These are phyloP conservation scores for Kazachstania psychrophila DNA, from an alignment of 805 yeast genomes.

Conservation along the genomic window DNA sequence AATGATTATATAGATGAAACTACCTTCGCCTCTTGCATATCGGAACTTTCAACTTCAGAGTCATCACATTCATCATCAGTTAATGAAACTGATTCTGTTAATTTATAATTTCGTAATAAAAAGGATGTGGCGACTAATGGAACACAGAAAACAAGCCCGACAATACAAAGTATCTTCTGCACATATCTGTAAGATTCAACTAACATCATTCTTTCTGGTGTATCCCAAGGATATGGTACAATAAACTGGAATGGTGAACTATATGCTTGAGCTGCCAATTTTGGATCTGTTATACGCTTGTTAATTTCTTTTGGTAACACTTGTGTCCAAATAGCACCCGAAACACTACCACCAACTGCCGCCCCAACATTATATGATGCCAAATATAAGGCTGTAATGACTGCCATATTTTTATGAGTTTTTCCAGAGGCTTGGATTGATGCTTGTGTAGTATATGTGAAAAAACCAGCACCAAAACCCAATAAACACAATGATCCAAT, in stretches of 20 bases:
- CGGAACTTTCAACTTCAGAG: too few species aligned
- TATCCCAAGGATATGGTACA: conserved; percentile 43
- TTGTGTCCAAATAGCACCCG: conserved; percentile 69
- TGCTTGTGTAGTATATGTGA: conserved; percentile 56
- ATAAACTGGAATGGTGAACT: conserved; percentile 44
- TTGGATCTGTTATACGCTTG: conserved; percentile 28
- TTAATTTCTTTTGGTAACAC: conserved; percentile 37
- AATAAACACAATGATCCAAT: conserved; percentile 55
- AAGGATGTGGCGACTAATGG: conserved; percentile 42
- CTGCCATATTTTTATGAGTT: conserved; percentile 56
- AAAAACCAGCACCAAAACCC: conserved; percentile 69
- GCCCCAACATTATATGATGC: conserved; percentile 54
- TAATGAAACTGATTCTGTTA: conserved; percentile 22
- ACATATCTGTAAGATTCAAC: conserved; percentile 47
- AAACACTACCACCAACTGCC: conserved; percentile 52
- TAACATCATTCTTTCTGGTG: conserved; percentile 45
- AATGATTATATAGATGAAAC: too few species aligned
- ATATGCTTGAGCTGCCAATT: conserved; percentile 36
- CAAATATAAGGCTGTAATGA: conserved; percentile 47
- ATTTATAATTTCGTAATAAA: conserved; percentile 44
- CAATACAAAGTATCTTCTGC: conserved; percentile 46
- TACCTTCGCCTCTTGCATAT: too few species aligned
- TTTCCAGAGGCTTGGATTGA: conserved; percentile 50
- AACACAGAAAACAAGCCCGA: conserved; percentile 46
- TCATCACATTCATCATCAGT: conserved; percentile 5